Conservation (phyloP, 2,329 filamentous ascomycete genomes). For the Cladosporium phlei region DNA sequence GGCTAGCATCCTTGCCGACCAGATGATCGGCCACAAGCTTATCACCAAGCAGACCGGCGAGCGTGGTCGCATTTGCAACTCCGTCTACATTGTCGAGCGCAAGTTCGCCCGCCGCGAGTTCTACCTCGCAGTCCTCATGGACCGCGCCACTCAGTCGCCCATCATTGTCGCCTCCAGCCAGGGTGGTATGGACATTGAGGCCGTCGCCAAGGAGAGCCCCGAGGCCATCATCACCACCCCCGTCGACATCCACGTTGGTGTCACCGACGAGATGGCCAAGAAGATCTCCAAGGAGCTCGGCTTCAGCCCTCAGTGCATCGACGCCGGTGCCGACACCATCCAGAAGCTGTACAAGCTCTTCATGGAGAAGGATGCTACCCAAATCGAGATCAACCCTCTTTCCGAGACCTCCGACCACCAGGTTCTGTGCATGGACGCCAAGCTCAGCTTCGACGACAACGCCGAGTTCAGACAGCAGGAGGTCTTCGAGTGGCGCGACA, state of each 20-base stretch:
- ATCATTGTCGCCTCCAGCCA: constrained; percentile 98
- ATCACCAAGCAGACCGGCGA: constrained; percentile 99
- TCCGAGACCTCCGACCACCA: constrained; percentile 98
- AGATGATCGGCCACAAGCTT: constrained; percentile 99
- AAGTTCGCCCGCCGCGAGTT: constrained; percentile 99
- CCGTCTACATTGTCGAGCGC: constrained; percentile 98
- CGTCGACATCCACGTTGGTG: constrained; percentile 88
- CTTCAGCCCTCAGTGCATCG: constrained; percentile 96
- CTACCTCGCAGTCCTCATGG: constrained; percentile 98
- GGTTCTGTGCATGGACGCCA: constrained; percentile 98
- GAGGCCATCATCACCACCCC: constrained; percentile 92
- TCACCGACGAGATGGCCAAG: constrained; percentile 90
- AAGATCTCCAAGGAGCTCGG: constrained; percentile 87
- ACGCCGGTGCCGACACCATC: constrained; percentile 92
- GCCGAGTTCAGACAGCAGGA: constrained; percentile 98
- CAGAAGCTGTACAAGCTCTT: constrained; percentile 99
- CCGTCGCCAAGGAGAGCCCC: constrained; percentile 94
- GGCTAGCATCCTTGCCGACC: constrained; percentile 94
- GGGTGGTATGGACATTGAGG: constrained; percentile 98
- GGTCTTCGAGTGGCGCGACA: constrained; percentile 88
- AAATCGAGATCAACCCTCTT: constrained; percentile 99
- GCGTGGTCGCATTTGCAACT: constrained; percentile 85
- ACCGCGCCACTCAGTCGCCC: constrained; percentile 81
- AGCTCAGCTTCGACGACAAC: constrained; percentile 98
- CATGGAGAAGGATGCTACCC: constrained; percentile 95